Evolutionary conservation across 2,329 filamentous ascomycete genomes (phyloP).

Genomic region (Fusarium secorum): DNA sequence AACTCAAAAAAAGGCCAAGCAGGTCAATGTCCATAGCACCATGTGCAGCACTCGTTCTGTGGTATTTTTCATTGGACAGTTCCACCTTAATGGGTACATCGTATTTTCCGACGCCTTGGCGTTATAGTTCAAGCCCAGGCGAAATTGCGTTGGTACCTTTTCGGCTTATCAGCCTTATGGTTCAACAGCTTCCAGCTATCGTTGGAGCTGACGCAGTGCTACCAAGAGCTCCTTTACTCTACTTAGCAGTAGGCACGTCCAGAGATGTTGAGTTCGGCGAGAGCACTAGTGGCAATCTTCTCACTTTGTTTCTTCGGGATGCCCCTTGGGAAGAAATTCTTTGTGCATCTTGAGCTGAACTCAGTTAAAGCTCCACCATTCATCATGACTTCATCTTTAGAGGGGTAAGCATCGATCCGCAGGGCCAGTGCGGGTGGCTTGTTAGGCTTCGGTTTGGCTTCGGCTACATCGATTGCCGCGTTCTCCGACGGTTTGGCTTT

Average conservation of each 20-base stretch:
- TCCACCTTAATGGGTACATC: not conserved
- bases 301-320: not conserved
- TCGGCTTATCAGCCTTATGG: not conserved
- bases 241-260: not conserved
- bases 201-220: not conserved
- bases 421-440: conserved; percentile 12
- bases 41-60: not conserved
- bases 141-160: not conserved
- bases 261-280: not conserved
- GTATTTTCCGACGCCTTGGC: conserved; percentile 12
- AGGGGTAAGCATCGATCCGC: not conserved
- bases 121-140: not conserved
- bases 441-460: not conserved
- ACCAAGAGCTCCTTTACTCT: too few relatives aligned
- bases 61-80: not conserved
- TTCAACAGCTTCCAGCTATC: not conserved
- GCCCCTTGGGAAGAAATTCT: not conserved
- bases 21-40: not conserved
- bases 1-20: too few relatives aligned
- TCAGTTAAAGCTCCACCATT: not conserved
- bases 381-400: conserved; percentile 4
- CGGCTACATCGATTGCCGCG: not conserved
- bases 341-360: not conserved
- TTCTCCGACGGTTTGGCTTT: not conserved
- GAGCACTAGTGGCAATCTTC: not conserved